Evolutionary conservation across 371 early-diverging fungal genomes (phyloP), one percentile per base, ranked within the genome.

Genomic region (Apophysomyces variabilis): DNA sequence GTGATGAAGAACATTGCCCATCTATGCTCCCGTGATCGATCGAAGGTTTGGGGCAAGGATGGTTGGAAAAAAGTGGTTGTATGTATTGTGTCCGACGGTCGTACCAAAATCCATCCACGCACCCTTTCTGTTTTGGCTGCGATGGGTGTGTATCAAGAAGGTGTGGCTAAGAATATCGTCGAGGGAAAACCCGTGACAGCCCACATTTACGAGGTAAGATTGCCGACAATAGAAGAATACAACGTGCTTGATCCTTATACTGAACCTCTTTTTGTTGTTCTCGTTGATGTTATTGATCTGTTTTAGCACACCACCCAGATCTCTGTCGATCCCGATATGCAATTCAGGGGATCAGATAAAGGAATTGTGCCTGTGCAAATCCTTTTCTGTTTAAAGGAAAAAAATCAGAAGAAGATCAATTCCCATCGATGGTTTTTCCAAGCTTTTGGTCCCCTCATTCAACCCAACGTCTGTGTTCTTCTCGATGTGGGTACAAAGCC

Each of bases 361-460:
- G 88, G 83, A 14, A 85, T 90, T 68, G 91, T 93, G 1, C 97
- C 97, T 4, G 86, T 91, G 58, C 97, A 96, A 78, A 85, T 96
- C 35, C 70, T 96, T 44, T 96, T 96, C 67, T 94, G 93, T 70
- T 81, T 96, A 38, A 96, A 96, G 79, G 94, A 95, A 80, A 91
- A 90, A 77, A 93, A 91, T 74, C 85, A 85, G 64, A 93, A 94
- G 66, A 91, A 95, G 77, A 93, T 96, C 82, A 96, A 96, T 78
- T 95, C 95, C 11, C 97, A 96, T 75, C 91, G 95, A 50, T 96
- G 97, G 97, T 95, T 95, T 84, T 96, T 96, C 77, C 94, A 95
- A 71, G 95, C 96, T 8, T 93, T 96, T 72, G 89, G 95, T 35
- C 86, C 87, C 35, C 69, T 95, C 56, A 64, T 96, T 58, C 82